Conservation (phyloP, 768 basidiomycete genomes). For the Mycena leptocephala region DNA sequence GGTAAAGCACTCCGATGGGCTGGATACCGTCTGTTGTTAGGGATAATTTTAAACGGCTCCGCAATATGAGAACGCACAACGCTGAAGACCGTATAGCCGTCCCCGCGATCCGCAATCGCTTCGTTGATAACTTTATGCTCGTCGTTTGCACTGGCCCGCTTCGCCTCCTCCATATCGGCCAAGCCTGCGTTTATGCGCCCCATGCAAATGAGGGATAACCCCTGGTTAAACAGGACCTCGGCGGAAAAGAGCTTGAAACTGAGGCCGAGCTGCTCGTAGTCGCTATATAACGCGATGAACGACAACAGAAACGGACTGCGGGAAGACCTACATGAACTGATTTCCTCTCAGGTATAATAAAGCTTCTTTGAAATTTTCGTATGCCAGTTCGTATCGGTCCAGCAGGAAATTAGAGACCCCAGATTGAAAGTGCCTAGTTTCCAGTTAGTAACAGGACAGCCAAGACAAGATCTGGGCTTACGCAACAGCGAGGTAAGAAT, state of each 20-base stretch:
- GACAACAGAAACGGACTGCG: slow-evolving; percentile 2
- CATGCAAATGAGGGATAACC: slow-evolving; percentile 83
- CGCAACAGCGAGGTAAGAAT: slow-evolving; percentile 92
- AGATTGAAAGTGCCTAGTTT: slow-evolving; percentile 84
- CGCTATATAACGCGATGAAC: slow-evolving; percentile 60
- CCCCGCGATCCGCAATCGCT: slow-evolving; percentile 85
- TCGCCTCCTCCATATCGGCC: slow-evolving; percentile 79
- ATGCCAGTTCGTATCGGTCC: slow-evolving; percentile 81
- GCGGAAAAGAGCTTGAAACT: slow-evolving; percentile 91
- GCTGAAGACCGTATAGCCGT: slow-evolving; percentile 94
- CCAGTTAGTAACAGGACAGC: slow-evolving; percentile 22
- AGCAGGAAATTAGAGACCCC: slow-evolving; percentile 94
- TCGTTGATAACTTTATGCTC: slow-evolving; percentile 96
- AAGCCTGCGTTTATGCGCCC: slow-evolving; percentile 78
- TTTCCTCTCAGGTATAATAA: slow-evolving; percentile 87
- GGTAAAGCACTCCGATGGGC: slow-evolving; percentile 93
- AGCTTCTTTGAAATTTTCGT: slow-evolving; percentile 89
- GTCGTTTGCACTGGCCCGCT: slow-evolving; percentile 78
- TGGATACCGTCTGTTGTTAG: slow-evolving; percentile 44
- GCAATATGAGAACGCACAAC: slow-evolving; percentile 73
- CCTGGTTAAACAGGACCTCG: slow-evolving; percentile 94
- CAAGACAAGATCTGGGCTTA: slow-evolving; percentile 58
- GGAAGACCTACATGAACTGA: slow-evolving; percentile 78
- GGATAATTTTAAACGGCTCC: slow-evolving; percentile 24
- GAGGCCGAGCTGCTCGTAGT: slow-evolving; percentile 95